Conservation (phyloP, 139 green algal species). For the Monoraphidium neglectum region DNA sequence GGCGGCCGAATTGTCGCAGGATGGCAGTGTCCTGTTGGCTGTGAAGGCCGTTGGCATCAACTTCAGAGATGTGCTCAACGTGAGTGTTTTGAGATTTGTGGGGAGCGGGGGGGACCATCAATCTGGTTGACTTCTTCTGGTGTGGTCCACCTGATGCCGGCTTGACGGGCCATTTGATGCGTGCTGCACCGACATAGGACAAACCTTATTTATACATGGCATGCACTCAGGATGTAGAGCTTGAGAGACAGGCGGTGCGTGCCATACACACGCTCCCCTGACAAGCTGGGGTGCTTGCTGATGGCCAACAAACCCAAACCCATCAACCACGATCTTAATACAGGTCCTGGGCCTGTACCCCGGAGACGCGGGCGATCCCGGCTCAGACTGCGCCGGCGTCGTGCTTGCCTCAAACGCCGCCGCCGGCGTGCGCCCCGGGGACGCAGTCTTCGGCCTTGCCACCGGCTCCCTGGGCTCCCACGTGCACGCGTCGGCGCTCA, state of each 20-base stretch:
- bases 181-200: no score
- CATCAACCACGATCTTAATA: conserved; percentile 32
- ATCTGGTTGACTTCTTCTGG: no score
- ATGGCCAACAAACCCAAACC: conserved; percentile 48
- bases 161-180: no score
- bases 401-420: conserved; percentile 27
- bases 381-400: conserved; percentile 59
- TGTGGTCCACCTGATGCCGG: no score
- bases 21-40: conserved; percentile 38
- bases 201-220: no score
- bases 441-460: conserved; percentile 82
- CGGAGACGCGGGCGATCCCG: conserved; percentile 78
- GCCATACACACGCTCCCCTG: no score
- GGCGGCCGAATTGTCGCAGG: conserved; percentile 10
- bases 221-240: no score
- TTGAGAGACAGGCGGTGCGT: no score
- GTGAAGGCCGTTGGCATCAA: conserved; percentile 73
- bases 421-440: conserved; percentile 38
- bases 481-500: conserved; percentile 54
- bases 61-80: conserved; percentile 77
- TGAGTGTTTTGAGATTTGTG: conserved; percentile 42
- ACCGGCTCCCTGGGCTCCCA: conserved; percentile 72
- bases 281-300: no score
- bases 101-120: no score
- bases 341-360: conserved; percentile 89